These are phyloP conservation scores for Rhodotorula mucilaginosa DNA, from an alignment of 1,284 basidiomycete genomes.

Conservation along the genomic window DNA sequence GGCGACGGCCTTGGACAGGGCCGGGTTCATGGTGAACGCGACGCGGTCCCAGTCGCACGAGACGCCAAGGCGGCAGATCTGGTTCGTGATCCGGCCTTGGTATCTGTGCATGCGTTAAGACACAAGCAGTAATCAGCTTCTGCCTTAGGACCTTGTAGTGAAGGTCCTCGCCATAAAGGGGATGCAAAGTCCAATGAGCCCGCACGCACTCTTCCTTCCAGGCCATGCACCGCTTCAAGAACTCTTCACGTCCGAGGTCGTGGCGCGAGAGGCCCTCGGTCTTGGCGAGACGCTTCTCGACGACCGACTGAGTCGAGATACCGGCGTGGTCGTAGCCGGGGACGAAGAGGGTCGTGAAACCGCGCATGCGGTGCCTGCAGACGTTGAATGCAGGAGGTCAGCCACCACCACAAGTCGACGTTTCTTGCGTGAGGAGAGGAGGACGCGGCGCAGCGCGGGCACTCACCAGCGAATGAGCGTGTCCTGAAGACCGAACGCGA, in stretches of 20 bases:
- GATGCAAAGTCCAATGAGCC: constrained; percentile 41
- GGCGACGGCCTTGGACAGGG: constrained; percentile 78
- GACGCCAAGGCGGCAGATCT: constrained; percentile 84
- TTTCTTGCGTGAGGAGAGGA: no score
- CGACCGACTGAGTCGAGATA: constrained; percentile 97
- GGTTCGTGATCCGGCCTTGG: constrained; percentile 83
- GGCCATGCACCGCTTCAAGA: constrained; percentile 86
- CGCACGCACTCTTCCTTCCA: constrained; percentile 89
- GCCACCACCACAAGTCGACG: no score
- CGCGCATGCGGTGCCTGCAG: constrained; percentile 88
- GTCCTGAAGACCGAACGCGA: constrained; percentile 93
- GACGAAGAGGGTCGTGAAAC: constrained; percentile 83
- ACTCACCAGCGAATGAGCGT: constrained; percentile 77
- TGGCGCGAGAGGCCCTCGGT: constrained; percentile 78
- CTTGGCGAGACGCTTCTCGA: constrained; percentile 90
- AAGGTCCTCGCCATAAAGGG: constrained; percentile 49
- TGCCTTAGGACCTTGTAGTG: no score
- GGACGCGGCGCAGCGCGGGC: no score
- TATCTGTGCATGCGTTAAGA: constrained; percentile 68
- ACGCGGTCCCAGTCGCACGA: constrained; percentile 92
- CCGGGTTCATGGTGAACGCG: constrained; percentile 94
- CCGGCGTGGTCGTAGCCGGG: constrained; percentile 99
- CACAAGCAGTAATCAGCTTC: no score
- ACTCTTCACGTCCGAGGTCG: constrained; percentile 89
- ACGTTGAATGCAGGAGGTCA: not conserved